Evolutionary conservation across 495 filamentous ascomycete genomes (phyloP).

Genomic region (Echria macrotheca): DNA sequence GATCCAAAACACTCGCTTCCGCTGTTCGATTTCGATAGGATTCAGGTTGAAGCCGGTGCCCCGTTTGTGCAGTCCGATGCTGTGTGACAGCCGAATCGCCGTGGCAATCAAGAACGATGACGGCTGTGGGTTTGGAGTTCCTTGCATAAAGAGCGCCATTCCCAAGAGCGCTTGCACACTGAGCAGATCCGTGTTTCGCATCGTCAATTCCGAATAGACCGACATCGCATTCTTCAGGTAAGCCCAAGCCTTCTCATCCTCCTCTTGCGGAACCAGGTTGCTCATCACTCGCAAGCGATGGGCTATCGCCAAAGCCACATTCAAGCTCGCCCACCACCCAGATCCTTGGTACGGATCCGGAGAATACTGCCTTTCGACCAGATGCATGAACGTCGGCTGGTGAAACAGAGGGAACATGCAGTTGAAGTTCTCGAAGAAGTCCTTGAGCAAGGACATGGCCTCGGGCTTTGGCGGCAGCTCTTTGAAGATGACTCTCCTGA

Average conservation of each 20-base stretch:
- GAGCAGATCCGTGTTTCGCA: constrained; percentile 91
- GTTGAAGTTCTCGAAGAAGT: constrained; percentile 98
- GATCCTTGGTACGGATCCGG: constrained; percentile 89
- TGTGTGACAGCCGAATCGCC: constrained; percentile 86
- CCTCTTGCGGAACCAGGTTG: constrained; percentile 81
- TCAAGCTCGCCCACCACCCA: constrained; percentile 97
- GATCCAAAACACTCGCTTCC: constrained; percentile 97
- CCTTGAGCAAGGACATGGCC: constrained; percentile 75
- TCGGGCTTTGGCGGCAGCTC: constrained; percentile 76
- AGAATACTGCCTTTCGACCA: constrained; percentile 90
- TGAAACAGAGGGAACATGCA: constrained; percentile 97
- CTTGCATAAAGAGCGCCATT: constrained; percentile 94
- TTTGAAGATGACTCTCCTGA: constrained; percentile 76
- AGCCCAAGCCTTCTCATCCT: constrained; percentile 88
- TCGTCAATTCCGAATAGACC: constrained; percentile 82
- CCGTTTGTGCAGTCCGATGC: constrained; percentile 90
- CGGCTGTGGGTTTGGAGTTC: constrained; percentile 94
- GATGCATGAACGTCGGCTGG: constrained; percentile 94
- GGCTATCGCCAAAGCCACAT: constrained; percentile 86
- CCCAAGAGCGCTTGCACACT: constrained; percentile 96
- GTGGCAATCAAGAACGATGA: constrained; percentile 91
- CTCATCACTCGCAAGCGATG: constrained; percentile 93
- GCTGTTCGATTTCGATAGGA: constrained; percentile 84
- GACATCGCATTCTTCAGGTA: constrained; percentile 97
- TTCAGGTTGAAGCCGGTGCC: constrained; percentile 89